Evolutionary conservation across 148 eudicot genomes (phyloP).

Genomic region (Agrostemma githago): DNA sequence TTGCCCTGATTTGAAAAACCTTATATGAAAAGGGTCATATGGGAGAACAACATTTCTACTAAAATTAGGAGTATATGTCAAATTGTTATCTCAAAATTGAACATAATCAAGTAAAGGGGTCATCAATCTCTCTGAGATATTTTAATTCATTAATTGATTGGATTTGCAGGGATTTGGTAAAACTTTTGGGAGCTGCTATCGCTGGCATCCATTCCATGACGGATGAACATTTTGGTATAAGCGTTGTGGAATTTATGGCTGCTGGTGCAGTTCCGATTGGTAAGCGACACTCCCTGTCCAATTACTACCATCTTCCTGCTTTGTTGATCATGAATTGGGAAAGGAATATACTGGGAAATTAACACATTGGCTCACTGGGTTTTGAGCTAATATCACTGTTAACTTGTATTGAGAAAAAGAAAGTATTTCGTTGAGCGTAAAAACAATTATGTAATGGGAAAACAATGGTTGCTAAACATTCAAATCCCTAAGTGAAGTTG

Average conservation of each 20-base stretch:
- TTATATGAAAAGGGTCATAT: neutral
- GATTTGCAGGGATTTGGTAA: constrained; percentile 74
- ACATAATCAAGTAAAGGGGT: neutral
- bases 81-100: no score
- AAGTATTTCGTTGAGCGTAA: neutral
- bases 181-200: constrained; percentile 73
- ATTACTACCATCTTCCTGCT: neutral
- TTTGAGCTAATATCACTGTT: neutral
- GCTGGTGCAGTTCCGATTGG: constrained; percentile 98
- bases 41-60: neutral
- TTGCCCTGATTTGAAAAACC: neutral
- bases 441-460: neutral
- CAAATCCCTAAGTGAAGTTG: neutral
- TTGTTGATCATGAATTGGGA: neutral
- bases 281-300: constrained; percentile 21
- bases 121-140: neutral
- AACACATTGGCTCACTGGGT: neutral
- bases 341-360: neutral
- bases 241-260: constrained; percentile 96
- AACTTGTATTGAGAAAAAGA: neutral
- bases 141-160: neutral
- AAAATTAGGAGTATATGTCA: neutral
- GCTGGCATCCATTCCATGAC: constrained; percentile 91
- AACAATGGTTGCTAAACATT: neutral
- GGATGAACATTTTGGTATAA: constrained; percentile 95